Percentiles rank a stretch among this genome's conserved stretches.
phyloP scores from a whole-genome alignment of 768 basidiomycete species.

The Hydnum rufescens region DNA sequence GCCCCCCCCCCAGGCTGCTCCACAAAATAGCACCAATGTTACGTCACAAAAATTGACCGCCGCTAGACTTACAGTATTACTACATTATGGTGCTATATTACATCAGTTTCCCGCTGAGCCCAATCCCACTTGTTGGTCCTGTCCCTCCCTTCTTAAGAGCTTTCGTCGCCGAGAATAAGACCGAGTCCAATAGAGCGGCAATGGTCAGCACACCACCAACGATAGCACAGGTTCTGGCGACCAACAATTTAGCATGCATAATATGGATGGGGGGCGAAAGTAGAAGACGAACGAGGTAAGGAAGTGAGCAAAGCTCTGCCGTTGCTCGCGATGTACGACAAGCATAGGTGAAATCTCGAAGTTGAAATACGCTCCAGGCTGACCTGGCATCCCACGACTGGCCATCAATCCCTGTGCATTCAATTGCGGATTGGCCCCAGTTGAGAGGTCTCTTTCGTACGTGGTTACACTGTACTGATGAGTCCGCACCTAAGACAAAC shows the following conservation, averaged over 20 bases:
- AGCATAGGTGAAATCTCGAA: slow-evolving; percentile 96
- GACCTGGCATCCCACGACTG: slow-evolving; percentile 50
- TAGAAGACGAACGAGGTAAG: slow-evolving; percentile 70
- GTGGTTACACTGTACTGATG: slow-evolving; percentile 94
- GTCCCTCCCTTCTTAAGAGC: slow-evolving; percentile 45
- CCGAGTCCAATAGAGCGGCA: slow-evolving; percentile 69
- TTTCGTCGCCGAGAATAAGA: slow-evolving; percentile 66
- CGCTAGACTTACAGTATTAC: no score
- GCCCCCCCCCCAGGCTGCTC: no score
- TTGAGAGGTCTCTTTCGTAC: slow-evolving; percentile 77
- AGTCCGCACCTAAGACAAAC: slow-evolving; percentile 40
- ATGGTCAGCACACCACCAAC: slow-evolving; percentile 94
- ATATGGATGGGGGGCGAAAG: not conserved
- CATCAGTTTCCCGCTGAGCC: slow-evolving; percentile 7
- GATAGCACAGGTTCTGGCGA: slow-evolving; percentile 80
- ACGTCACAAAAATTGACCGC: no score
- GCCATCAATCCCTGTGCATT: slow-evolving; percentile 25
- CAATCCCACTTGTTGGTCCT: slow-evolving; percentile 1
- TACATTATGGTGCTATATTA: no score
- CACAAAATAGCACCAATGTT: no score
- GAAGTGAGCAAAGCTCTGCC: slow-evolving; percentile 96
- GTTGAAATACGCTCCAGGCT: slow-evolving; percentile 78
- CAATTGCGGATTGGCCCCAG: slow-evolving; percentile 24
- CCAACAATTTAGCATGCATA: not conserved
- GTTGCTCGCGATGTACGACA: slow-evolving; percentile 73